Base-by-base conservation (phyloP, 2,329 filamentous ascomycete genomes). In the Hymenotorrendiella dingleyae region DNA sequence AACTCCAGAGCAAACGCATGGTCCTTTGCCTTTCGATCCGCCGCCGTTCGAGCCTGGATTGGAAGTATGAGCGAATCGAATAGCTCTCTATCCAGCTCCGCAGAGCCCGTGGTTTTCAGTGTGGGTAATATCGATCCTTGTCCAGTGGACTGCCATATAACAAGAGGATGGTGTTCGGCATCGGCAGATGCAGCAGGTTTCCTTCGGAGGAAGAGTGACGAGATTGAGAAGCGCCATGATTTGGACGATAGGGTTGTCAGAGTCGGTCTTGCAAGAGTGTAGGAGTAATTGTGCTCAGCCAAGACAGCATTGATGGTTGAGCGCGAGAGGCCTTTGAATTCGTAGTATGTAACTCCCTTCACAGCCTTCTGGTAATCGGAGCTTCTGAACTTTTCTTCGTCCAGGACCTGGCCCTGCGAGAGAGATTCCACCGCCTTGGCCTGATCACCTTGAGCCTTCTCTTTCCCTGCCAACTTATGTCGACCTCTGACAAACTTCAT, bases 281-380 rank as follows among this genome's bases (percentile, higher is more conserved):
- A 93, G 7, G 82, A 84, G 63, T 86, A 81, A 64, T 93, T 93
- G 57, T 76, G 79, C 62, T 93, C 86, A 37, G 85, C 86, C 36
- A 93, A 73, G 6, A 93, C 85, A 7, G 82, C 86, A 57, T 82
- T 79, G 63, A 91, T 84, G 3, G 84, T 80, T 1, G 84, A 86
- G 45, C 77, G 76, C 10, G 83, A 80, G 30, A 91, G 67, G 16
- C 80, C 82, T 55, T 80, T 82, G 67, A 91, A 93, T 63, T 93
- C 86, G 43, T 80, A 75, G 62, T 79, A 82, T 19, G 85, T 74
- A 19, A 86, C 68, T n/a, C 67, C 64, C 58, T 78, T 78, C 6
- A 83, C 84, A 6, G 85, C 84, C 46, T 74, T 69, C 52, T 80
- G 80, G 64, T 93, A 93, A 38, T 70, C 72, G 4, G 67, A 64